Base-by-base conservation (phyloP, 805 yeast species). In the Metschnikowia gelsemii region DNA sequence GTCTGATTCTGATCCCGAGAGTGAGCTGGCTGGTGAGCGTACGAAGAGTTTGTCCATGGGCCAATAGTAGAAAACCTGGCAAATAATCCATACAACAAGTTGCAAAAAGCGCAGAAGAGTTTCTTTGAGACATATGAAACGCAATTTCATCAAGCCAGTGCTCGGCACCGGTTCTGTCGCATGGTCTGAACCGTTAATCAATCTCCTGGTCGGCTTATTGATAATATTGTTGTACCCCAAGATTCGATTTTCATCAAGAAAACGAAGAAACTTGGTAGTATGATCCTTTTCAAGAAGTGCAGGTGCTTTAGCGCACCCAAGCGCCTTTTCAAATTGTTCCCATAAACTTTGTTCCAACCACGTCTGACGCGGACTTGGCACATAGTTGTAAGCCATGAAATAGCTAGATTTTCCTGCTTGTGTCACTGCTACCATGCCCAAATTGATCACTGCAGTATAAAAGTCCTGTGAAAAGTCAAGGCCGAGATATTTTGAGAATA, bases 341-440 rank as follows among this genome's bases (percentile, higher is more conserved):
- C 45, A 45, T 24, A 47, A 23, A 17, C 40, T 22, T 5, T 32
- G 34, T 31, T 51, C 55, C 31, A 82, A 45, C 78, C 82, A 84
- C 0, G 86, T 82, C 11, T 66, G 59, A 8, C 58, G 56, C n/a
- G 78, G 78, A n/a, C 74, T 56, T 0, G 61, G 56, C 2, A 84
- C 63, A 12, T 70, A 56, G 19, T 79, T 65, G 22, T 76, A 65
- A 52, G 84, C 88, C 35, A 78, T 73, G 29, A 81, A 73, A 57
- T 82, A 84, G 47, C 84, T 79, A 22, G 81, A 77, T 42, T 73
- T 76, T 2, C 85, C 82, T 0, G 86, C 82, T 38, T 83, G 79
- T n/a, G 81, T 77, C 28, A 84, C 72, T 12, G 85, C 78, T 33
- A 84, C 66, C 42, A 78, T 66, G 0, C 87, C 88, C 35, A 80